A percentile compares a stretch with the other conserved stretches of the same genome.
These are phyloP conservation scores for Ettlia oleoabundans DNA, from an alignment of 139 green algal genomes.

Conservation along the genomic window DNA sequence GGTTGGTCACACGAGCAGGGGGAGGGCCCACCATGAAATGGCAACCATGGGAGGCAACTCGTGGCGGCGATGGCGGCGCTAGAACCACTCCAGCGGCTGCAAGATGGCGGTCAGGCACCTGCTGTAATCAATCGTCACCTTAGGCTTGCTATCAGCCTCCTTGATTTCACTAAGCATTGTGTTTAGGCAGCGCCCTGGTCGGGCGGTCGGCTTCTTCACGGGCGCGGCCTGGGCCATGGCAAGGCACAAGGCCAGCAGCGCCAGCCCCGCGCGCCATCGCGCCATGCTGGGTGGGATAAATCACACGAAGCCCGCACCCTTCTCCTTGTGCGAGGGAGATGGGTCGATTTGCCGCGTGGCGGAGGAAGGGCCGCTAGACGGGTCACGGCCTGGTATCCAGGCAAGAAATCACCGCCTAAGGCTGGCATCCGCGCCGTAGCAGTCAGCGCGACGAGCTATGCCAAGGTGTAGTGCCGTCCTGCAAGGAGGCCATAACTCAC, in stretches of 20 bases:
- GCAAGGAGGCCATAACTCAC: too few relatives aligned
- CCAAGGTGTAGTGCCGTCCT: too few relatives aligned
- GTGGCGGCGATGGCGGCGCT: background rate
- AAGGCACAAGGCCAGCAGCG: background rate
- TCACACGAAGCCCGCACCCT: too few relatives aligned
- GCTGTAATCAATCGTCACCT: background rate
- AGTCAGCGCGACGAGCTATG: too few relatives aligned
- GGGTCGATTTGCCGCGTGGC: too few relatives aligned
- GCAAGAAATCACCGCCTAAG: too few relatives aligned
- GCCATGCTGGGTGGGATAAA: background rate
- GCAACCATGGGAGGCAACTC: background rate
- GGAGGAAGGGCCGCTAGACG: too few relatives aligned
- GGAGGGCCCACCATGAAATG: too few relatives aligned
- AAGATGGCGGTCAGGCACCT: background rate
- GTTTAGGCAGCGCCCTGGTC: background rate
- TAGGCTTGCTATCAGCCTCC: background rate
- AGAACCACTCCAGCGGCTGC: background rate
- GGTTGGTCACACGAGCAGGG: background rate
- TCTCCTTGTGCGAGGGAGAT: too few relatives aligned
- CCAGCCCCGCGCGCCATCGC: background rate
- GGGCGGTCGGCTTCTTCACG: background rate
- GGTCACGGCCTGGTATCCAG: too few relatives aligned
- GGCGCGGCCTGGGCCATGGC: background rate
- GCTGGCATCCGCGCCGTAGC: too few relatives aligned
- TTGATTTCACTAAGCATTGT: background rate